A percentile compares a stretch with the other conserved stretches of the same genome.
Conservation (phyloP, 78 protist genomes). For the slime mould (Dictyostelium discoideum) region DNA sequence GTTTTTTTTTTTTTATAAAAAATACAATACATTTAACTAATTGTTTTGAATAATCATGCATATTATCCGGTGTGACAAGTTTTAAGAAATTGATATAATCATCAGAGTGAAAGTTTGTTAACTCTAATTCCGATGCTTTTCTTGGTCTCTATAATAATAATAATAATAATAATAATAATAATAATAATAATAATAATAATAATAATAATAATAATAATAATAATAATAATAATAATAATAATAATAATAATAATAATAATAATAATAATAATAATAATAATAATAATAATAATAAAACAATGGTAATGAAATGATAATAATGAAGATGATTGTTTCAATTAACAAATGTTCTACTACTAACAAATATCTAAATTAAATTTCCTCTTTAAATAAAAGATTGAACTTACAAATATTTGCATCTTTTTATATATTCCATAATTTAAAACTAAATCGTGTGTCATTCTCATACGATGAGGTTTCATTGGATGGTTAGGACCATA, state of each 20-base stretch:
- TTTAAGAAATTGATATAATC: conserved; percentile 81
- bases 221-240: no score
- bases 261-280: no score
- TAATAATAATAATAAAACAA: no score
- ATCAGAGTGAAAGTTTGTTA: conserved; percentile 78
- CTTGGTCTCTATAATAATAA: conserved; percentile 24
- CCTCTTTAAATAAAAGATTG: background rate
- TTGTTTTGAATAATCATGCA: background rate
- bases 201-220: no score
- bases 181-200: no score
- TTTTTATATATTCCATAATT: conserved; percentile 92
- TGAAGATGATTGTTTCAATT: background rate
- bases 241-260: no score
- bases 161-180: no score
- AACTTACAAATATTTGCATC: conserved; percentile 84
- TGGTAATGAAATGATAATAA: no score
- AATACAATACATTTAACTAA: background rate
- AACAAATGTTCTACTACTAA: background rate
- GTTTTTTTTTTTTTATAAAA: conserved; percentile 23
- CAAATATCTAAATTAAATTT: no score
- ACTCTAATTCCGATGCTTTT: conserved; percentile 64
- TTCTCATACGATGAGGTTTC: conserved; percentile 94
- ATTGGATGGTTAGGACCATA: conserved; percentile 84
- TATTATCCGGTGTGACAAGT: conserved; percentile 42
- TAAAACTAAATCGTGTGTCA: conserved; percentile 93